Evolutionary conservation across 2,329 filamentous ascomycete genomes (phyloP).

Genomic region (Talaromyces verruculosus): DNA sequence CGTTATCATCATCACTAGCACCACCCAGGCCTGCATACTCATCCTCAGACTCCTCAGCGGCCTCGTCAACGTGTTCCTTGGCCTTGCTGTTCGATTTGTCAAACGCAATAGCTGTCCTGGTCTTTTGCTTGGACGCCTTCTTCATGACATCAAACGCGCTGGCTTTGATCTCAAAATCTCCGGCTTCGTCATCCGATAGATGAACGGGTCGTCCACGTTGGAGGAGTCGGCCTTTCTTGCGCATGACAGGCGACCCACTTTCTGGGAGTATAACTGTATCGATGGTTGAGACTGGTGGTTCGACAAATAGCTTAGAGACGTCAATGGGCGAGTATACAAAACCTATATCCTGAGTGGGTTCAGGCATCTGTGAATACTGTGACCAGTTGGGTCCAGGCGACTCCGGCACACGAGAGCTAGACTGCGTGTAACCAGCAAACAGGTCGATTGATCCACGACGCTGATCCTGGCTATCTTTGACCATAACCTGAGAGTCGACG

Average conservation of each 20-base stretch:
- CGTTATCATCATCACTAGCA: slow-evolving; percentile 80
- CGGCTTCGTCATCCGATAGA: slow-evolving; percentile 44
- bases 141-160: slow-evolving; percentile 71
- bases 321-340: slow-evolving; percentile 73
- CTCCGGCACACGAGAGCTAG: slow-evolving; percentile 37
- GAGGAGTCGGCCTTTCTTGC: slow-evolving; percentile 58
- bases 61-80: slow-evolving; percentile 83
- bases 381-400: slow-evolving; percentile 49
- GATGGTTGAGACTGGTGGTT: slow-evolving; percentile 65
- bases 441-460: slow-evolving; percentile 46
- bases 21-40: slow-evolving; percentile 95
- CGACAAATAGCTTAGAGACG: slow-evolving; percentile 62
- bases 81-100: slow-evolving; percentile 86
- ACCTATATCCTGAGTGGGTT: slow-evolving; percentile 78
- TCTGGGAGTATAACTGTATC: slow-evolving; percentile 64
- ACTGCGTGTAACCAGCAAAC: slow-evolving; percentile 40
- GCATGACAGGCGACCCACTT: slow-evolving; percentile 63
- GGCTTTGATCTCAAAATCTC: slow-evolving; percentile 39
- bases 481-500: slow-evolving; percentile 60
- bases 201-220: slow-evolving; percentile 48
- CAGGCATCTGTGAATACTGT: slow-evolving; percentile 68
- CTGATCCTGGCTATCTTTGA: slow-evolving; percentile 57
- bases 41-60: slow-evolving; percentile 96
- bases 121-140: slow-evolving; percentile 55
- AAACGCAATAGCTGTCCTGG: slow-evolving; percentile 61